phyloP scores from a whole-genome alignment of 1,139 yeast species.

The Saccharomycopsis phalli region DNA sequence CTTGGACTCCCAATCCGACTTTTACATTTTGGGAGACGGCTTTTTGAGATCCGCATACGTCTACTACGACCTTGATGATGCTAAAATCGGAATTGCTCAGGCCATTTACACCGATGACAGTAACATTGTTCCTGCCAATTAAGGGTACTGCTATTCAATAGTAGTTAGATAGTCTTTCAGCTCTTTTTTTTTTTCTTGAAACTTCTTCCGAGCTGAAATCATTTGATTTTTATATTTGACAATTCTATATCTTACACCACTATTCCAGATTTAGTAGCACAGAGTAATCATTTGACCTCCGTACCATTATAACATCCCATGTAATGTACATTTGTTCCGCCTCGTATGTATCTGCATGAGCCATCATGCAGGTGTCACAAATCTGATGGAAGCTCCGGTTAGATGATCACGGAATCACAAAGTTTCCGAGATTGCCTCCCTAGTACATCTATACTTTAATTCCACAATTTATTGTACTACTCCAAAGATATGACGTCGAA shows the following conservation, averaged over 20 bases:
- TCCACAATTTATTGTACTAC: not conserved
- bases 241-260: no score
- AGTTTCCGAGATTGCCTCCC: no score
- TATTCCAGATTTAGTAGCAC: no score
- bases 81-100: constrained; percentile 41
- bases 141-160: not conserved
- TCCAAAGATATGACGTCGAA: constrained; percentile 7
- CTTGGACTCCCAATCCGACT: constrained; percentile 24
- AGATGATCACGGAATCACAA: no score
- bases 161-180: not conserved
- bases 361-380: no score
- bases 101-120: constrained; percentile 23
- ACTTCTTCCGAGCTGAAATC: not conserved
- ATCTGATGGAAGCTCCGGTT: no score
- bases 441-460: not conserved
- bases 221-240: no score
- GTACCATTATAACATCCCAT: no score
- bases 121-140: constrained; percentile 11
- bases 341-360: no score
- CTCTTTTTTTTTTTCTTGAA: not conserved
- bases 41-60: constrained; percentile 41
- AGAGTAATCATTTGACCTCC: no score
- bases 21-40: constrained; percentile 38
- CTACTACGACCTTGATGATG: constrained; percentile 44
- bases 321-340: no score